These are phyloP conservation scores for Warburgia ugandensis DNA, from an alignment of 164 flowering plant species.

Conservation along the genomic window DNA sequence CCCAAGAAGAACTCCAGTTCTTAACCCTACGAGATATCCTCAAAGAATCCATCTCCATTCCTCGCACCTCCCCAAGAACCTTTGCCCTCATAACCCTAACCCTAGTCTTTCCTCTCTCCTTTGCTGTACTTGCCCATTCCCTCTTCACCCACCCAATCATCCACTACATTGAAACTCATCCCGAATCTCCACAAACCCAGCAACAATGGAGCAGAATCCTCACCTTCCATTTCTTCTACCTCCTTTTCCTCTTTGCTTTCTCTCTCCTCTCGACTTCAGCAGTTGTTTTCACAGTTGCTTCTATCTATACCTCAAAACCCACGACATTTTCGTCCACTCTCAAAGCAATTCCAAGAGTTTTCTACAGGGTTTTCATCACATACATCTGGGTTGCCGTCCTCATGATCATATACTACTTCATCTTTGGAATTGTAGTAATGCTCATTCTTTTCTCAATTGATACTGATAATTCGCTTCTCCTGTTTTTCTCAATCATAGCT, in stretches of 20 bases:
- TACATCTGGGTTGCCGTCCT: slow-evolving; percentile 48
- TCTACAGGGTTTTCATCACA: slow-evolving; percentile 62
- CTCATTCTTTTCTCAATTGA: slow-evolving; percentile 27
- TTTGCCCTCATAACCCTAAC: slow-evolving; percentile 75
- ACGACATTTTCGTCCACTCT: slow-evolving; percentile 58
- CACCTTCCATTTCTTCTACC: slow-evolving; percentile 55
- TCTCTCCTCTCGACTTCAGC: slow-evolving; percentile 96
- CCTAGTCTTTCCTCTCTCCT: slow-evolving; percentile 84
- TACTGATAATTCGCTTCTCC: slow-evolving; percentile 21
- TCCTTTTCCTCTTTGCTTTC: slow-evolving; percentile 77
- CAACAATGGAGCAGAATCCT: slow-evolving; percentile 36
- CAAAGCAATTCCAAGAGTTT: slow-evolving; percentile 65
- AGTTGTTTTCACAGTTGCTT: slow-evolving; percentile 88
- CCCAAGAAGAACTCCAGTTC: slow-evolving; percentile 70
- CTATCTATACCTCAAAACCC: slow-evolving; percentile 72
- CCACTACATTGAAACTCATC: slow-evolving; percentile 22
- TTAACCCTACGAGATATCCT: slow-evolving; percentile 37
- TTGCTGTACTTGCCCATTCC: slow-evolving; percentile 81
- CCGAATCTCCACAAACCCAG: slow-evolving; percentile 20
- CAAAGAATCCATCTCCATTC: slow-evolving; percentile 62
- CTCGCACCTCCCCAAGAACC: slow-evolving; percentile 44
- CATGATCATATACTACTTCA: slow-evolving; percentile 49
- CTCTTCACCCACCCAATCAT: slow-evolving; percentile 66
- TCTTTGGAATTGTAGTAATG: slow-evolving; percentile 30
- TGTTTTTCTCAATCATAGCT: slow-evolving; percentile 24